Evolutionary conservation across 805 yeast genomes (phyloP), one percentile per base, ranked within the genome.

Genomic region (Kodamaea restingae): DNA sequence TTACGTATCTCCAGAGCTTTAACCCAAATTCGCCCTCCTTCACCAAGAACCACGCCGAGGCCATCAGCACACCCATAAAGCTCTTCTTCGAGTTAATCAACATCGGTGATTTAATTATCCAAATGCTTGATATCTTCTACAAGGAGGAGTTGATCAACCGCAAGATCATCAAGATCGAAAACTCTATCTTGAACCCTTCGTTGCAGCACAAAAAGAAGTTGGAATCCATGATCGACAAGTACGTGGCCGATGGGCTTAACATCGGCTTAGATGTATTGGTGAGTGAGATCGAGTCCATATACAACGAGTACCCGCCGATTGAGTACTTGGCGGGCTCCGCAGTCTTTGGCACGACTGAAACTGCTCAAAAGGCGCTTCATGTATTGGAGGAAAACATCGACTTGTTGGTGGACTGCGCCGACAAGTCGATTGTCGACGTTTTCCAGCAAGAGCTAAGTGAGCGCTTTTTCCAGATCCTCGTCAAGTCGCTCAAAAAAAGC

Each of bases 381-480:
- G 67, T 90, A 17, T 59, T 93, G 40, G 75, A 75, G 9, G 76
- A 80, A 11, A 95, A 91, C 55, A 78, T 90, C 44, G 77, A 75
- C 41, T 63, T 90, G 41, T 63, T 91, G 32, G 78, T 75, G 12
- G 95, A 88, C 2, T 76, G 93, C 4, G 86, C 96, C 0, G 98
- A 91, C 40, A 86, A 83, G 54, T 76, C 88, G 1, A 82, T 95
- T 9, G 75, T 90, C 18, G 98, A 90, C 49, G 95, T 91, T 0
- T 93, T 88, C 55, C 93, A 90, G 51, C 95, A 90, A 55, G 98
- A 93, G 53, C 81, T 91, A 24, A 96, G 96, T 0, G 86, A 88
- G 57, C 60, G 98, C 31, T 81, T 93, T 44, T 88, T 87, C 53
- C 80, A 76, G 27, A 70, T 81, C 1, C 65, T 93, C 20, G 84